A percentile compares a stretch with the other conserved stretches of the same genome.
Conservation (phyloP, 768 basidiomycete species). For the Cystofilobasidium macerans region DNA sequence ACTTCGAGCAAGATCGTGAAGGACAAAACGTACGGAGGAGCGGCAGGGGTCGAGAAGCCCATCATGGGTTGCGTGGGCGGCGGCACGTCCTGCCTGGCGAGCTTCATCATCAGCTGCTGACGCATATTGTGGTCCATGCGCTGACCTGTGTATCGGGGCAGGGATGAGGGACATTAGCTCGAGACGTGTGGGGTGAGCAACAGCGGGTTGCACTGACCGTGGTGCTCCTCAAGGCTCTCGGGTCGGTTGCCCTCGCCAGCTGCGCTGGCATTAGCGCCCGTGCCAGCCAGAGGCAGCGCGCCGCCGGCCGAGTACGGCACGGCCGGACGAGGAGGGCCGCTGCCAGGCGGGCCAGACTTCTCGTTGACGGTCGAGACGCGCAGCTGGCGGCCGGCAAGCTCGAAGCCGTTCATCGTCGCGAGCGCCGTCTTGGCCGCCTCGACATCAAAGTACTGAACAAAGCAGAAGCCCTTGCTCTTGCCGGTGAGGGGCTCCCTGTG, state of each 20-base stretch:
- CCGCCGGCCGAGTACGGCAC: neutral
- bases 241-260: conserved; percentile 9
- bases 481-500: conserved; percentile 91
- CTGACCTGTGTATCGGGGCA: conserved; percentile 6
- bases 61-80: conserved; percentile 16
- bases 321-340: neutral
- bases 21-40: conserved; percentile 19
- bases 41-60: conserved; percentile 6
- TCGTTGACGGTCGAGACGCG: conserved; percentile 30
- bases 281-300: neutral
- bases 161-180: neutral
- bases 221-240: conserved; percentile 25
- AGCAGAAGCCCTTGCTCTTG: conserved; percentile 93
- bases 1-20: too few species aligned
- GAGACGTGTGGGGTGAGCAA: too few species aligned
- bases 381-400: conserved; percentile 76
- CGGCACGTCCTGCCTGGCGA: conserved; percentile 64
- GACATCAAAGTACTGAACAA: conserved; percentile 89
- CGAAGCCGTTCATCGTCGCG: conserved; percentile 98
- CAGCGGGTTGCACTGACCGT: conserved; percentile 4
- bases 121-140: conserved; percentile 53
- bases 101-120: conserved; percentile 99
- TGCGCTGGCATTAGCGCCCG: neutral
- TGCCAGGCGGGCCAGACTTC: conserved; percentile 18
- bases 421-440: conserved; percentile 94